Percentiles rank a stretch among this genome's conserved stretches.
phyloP scores from a whole-genome alignment of 2,329 filamentous ascomycete genomes.

The Arthrobotrys musiformis region DNA sequence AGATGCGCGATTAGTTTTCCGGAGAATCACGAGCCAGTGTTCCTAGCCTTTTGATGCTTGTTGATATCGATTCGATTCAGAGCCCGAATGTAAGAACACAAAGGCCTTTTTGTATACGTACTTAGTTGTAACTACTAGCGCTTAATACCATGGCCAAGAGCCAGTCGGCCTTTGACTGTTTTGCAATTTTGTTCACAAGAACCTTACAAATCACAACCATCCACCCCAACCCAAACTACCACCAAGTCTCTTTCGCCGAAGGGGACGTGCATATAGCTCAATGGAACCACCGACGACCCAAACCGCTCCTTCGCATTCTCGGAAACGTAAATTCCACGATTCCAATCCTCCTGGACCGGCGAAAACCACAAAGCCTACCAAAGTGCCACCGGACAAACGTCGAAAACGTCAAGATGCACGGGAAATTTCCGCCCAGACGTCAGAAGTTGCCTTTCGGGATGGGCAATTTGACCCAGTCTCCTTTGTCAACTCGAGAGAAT shows the following conservation, averaged over 20 bases:
- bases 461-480: constrained; percentile 86
- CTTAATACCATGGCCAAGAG: too few species aligned
- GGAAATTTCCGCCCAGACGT: constrained; percentile 65
- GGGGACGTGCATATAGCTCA: background rate
- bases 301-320: background rate
- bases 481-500: constrained; percentile 86
- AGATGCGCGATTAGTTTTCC: constrained; percentile 70
- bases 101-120: too few species aligned
- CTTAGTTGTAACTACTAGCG: too few species aligned
- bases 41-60: background rate
- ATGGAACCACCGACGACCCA: background rate
- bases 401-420: constrained; percentile 65
- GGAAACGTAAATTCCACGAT: constrained; percentile 33
- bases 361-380: background rate
- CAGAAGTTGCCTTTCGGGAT: constrained; percentile 66
- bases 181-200: background rate
- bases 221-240: background rate
- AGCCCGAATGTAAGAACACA: too few species aligned
- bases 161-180: too few species aligned
- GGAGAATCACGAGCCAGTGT: constrained; percentile 4
- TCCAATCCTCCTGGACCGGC: background rate
- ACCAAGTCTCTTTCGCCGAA: background rate
- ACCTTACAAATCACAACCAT: too few species aligned
- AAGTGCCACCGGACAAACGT: constrained; percentile 60
- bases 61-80: too few species aligned